These are phyloP conservation scores for Fusarium tuaranense DNA, from an alignment of 2,329 filamentous ascomycete species.

Conservation along the genomic window DNA sequence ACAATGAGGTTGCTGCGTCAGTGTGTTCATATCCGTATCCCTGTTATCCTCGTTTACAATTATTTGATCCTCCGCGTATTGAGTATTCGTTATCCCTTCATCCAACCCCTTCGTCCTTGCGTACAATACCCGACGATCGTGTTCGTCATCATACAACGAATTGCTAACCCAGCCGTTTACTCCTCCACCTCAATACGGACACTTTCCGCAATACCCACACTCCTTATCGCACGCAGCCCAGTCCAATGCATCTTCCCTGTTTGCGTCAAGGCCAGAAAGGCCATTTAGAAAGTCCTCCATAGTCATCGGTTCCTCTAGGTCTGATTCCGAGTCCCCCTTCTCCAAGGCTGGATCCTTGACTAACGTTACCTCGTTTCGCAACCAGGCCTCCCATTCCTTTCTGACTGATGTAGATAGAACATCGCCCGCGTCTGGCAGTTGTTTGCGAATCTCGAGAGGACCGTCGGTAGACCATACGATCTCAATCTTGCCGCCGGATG, in stretches of 20 bases:
- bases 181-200: conserved; percentile 21
- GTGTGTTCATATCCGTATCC: background rate
- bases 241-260: conserved; percentile 24
- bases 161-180: background rate
- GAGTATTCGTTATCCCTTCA: background rate
- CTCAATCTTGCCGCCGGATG: conserved; percentile 38
- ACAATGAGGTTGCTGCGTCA: background rate
- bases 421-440: conserved; percentile 36
- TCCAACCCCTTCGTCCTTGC: background rate
- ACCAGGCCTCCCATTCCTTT: conserved; percentile 42
- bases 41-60: background rate
- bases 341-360: background rate
- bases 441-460: conserved; percentile 42
- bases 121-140: background rate
- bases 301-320: background rate
- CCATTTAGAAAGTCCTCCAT: conserved; percentile 13
- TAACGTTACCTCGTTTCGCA: conserved; percentile 1
- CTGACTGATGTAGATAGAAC: conserved; percentile 38
- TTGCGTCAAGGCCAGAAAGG: conserved; percentile 21
- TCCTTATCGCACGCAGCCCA: conserved; percentile 44
- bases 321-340: conserved; percentile 3
- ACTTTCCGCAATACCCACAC: conserved; percentile 46
- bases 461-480: conserved; percentile 29
- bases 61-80: background rate
- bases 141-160: background rate